Evolutionary conservation across 148 eudicot species (phyloP).

Genomic region (Cornus suecica): DNA sequence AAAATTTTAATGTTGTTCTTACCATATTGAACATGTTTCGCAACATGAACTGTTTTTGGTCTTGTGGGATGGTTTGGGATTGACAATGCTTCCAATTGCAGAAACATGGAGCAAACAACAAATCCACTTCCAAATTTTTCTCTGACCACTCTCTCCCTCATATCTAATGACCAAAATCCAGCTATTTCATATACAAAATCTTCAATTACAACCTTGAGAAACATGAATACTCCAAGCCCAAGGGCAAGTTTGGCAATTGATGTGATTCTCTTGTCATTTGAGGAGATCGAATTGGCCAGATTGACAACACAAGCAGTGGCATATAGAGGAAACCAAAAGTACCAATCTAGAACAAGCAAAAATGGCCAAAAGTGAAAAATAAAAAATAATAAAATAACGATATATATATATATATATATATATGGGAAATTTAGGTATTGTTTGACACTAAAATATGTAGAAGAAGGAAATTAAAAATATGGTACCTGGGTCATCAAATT

Average conservation of each 20-base stretch:
- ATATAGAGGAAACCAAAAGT: conserved; percentile 63
- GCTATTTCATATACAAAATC: conserved; percentile 20
- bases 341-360: conserved; percentile 62
- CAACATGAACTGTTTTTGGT: conserved; percentile 4
- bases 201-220: conserved; percentile 39
- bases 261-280: not conserved
- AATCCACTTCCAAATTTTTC: conserved; percentile 60
- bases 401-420: not conserved
- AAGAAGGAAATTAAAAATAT: not conserved
- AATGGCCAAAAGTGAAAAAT: too few relatives aligned
- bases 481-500: conserved; percentile 57
- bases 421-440: not conserved
- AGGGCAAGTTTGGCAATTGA: conserved; percentile 22
- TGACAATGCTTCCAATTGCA: conserved; percentile 31
- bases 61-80: conserved; percentile 7
- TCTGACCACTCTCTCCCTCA: conserved; percentile 52
- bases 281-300: conserved; percentile 31
- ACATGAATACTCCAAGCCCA: conserved; percentile 38
- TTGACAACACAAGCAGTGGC: conserved; percentile 45
- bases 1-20: not conserved
- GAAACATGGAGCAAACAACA: conserved; percentile 45
- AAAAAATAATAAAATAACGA: not conserved
- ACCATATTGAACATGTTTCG: conserved; percentile 27
- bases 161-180: conserved; percentile 48
- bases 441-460: not conserved